Conservation (phyloP, 805 yeast genomes). For the Henningerozyma blattae region DNA sequence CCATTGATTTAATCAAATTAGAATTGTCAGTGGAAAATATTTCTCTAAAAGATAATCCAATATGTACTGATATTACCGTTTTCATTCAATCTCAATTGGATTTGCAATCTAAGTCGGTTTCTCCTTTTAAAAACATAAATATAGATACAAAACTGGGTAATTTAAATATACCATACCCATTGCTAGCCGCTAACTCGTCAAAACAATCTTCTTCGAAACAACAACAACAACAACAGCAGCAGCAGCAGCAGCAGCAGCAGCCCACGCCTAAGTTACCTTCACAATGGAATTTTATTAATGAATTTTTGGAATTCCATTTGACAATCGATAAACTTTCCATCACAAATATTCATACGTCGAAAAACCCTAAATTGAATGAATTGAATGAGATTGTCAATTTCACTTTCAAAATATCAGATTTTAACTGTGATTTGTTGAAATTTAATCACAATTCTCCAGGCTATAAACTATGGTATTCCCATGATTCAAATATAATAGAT, state of each 20-base stretch:
- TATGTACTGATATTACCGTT: no score
- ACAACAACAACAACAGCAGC: not conserved
- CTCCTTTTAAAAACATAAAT: not conserved
- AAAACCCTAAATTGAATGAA: not conserved
- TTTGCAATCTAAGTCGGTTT: no score
- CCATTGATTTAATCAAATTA: no score
- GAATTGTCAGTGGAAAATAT: no score
- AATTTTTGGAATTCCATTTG: not conserved
- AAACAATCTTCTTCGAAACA: not conserved
- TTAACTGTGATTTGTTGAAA: constrained; percentile 18
- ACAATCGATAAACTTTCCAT: not conserved
- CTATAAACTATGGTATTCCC: constrained; percentile 31
- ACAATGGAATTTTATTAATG: not conserved
- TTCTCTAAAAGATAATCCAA: no score
- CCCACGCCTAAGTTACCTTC: no score
- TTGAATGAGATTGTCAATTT: not conserved
- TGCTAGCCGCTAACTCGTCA: not conserved
- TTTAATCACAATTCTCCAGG: constrained; percentile 31
- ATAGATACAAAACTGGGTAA: not conserved
- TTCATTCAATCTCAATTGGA: no score
- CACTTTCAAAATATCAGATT: constrained; percentile 2
- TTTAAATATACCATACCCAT: not conserved
- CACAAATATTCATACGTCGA: not conserved
- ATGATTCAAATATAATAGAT: constrained; percentile 29
- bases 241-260: no score